These are phyloP conservation scores for Yamadazyma triangularis DNA, from an alignment of 1,139 yeast species.

Conservation along the genomic window DNA sequence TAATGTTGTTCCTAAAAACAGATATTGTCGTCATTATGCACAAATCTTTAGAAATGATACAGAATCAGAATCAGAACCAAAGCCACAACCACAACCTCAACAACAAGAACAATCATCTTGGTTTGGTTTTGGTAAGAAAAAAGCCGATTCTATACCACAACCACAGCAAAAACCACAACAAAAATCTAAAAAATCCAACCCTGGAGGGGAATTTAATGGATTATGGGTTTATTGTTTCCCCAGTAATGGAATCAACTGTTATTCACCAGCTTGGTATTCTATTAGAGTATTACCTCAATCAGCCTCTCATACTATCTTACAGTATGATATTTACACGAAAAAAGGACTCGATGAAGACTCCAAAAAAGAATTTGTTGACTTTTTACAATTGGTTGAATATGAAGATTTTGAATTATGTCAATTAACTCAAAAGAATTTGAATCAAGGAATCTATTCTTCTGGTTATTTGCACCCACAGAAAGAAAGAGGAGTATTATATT, in stretches of 20 bases:
- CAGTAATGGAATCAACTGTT: constrained; percentile 56
- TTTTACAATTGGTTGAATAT: constrained; percentile 54
- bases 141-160: constrained; percentile 19
- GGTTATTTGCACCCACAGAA: constrained; percentile 57
- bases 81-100: constrained; percentile 1
- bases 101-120: constrained; percentile 31
- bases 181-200: constrained; percentile 34
- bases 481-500: constrained; percentile 55
- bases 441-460: constrained; percentile 53
- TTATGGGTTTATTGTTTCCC: constrained; percentile 61
- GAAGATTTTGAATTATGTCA: constrained; percentile 59
- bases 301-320: constrained; percentile 51
- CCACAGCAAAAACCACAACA: constrained; percentile 6
- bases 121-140: constrained; percentile 45
- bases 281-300: constrained; percentile 53
- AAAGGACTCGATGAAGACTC: constrained; percentile 48
- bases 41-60: constrained; percentile 16
- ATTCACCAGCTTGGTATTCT: constrained; percentile 64
- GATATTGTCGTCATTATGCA: constrained; percentile 56
- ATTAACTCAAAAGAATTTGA: constrained; percentile 54
- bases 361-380: constrained; percentile 59
- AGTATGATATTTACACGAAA: constrained; percentile 58
- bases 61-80: constrained; percentile 8
- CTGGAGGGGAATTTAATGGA: constrained; percentile 58
- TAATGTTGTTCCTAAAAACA: constrained; percentile 53